These are phyloP conservation scores for Coemansia sp. DNA, from an alignment of 192 early-diverging fungal species.

Conservation along the genomic window DNA sequence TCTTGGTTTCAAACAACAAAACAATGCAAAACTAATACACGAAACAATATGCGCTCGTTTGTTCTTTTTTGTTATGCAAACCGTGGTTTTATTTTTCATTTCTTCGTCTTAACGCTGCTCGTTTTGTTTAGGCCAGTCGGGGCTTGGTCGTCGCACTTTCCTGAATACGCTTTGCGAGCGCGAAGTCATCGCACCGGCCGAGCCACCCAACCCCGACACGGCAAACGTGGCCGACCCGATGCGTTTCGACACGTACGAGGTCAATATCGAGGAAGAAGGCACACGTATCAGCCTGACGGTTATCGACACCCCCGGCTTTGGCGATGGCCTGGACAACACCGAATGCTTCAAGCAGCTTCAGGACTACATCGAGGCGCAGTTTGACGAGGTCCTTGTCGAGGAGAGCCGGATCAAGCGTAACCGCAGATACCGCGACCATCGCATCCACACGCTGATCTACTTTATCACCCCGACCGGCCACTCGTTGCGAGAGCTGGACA, in stretches of 20 bases:
- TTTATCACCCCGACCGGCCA: constrained; percentile 97
- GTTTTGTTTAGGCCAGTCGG: constrained; percentile 53
- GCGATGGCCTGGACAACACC: constrained; percentile 95
- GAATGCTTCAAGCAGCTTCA: constrained; percentile 89
- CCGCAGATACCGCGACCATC: constrained; percentile 89
- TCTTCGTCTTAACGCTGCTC: constrained; percentile 4
- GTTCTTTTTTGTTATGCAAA: not conserved
- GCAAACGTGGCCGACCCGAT: constrained; percentile 87
- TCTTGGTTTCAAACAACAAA: not conserved
- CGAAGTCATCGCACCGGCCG: constrained; percentile 71
- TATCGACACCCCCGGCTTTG: constrained; percentile 98
- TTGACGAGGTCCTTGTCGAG: constrained; percentile 91
- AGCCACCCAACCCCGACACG: constrained; percentile 67
- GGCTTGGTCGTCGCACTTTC: constrained; percentile 96
- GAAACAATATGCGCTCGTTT: not conserved
- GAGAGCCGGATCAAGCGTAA: constrained; percentile 82
- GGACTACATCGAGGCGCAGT: constrained; percentile 90
- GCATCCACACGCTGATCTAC: constrained; percentile 95
- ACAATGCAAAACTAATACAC: not conserved
- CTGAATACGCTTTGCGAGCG: constrained; percentile 95
- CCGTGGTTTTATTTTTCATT: not conserved
- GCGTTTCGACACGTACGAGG: constrained; percentile 80
- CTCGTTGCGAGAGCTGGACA: constrained; percentile 92
- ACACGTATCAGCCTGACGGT: constrained; percentile 92
- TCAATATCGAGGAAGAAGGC: constrained; percentile 96